These are phyloP conservation scores for Chaetomium olivaceum DNA, from an alignment of 2,329 filamentous ascomycete species.

Conservation along the genomic window DNA sequence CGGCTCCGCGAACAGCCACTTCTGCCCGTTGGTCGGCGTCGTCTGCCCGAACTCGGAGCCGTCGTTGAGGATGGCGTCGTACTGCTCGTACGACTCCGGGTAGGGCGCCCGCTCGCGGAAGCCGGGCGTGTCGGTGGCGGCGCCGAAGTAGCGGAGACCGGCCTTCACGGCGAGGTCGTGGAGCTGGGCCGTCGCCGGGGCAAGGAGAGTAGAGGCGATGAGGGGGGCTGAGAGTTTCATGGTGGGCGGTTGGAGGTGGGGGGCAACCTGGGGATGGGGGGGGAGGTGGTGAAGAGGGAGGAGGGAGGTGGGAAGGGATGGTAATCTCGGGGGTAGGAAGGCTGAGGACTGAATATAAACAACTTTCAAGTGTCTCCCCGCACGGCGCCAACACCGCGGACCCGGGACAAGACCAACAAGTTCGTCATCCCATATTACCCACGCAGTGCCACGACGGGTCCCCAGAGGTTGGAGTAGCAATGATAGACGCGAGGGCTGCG, in stretches of 20 bases:
- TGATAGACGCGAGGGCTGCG: background rate
- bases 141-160: conserved; percentile 61
- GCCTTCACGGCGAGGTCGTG: conserved; percentile 52
- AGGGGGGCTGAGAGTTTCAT: conserved; percentile 23
- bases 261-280: background rate
- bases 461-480: background rate
- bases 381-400: conserved; percentile 15
- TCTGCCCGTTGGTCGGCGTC: conserved; percentile 60
- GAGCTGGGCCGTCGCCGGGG: conserved; percentile 43
- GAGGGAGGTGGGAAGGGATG: background rate
- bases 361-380: background rate
- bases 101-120: conserved; percentile 46
- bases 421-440: background rate
- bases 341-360: background rate
- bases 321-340: background rate
- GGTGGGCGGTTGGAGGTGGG: background rate
- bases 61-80: conserved; percentile 55
- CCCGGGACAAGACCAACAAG: conserved; percentile 18
- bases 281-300: background rate
- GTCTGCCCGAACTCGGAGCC: conserved; percentile 61
- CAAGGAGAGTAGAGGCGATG: conserved; percentile 31
- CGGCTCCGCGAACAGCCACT: conserved; percentile 64
- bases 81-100: conserved; percentile 53
- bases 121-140: conserved; percentile 56
- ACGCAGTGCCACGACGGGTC: too few relatives aligned